Evolutionary conservation across 352 stramenopile species (phyloP).

Genomic region (Phytophthora litchii): DNA sequence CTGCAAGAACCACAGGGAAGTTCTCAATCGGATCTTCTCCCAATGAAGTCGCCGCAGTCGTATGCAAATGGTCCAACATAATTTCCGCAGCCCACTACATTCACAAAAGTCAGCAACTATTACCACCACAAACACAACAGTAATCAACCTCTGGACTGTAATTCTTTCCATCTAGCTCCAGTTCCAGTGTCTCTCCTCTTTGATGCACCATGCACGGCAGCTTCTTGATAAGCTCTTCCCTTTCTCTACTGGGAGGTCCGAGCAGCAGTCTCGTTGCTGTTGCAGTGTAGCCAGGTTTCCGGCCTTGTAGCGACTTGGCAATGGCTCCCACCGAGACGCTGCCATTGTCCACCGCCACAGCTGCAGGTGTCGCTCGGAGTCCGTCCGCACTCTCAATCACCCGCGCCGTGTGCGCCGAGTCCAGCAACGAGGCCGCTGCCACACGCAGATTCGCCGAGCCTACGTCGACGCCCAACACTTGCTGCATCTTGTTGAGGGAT

Average conservation of each 20-base stretch:
- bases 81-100: conserved; percentile 64
- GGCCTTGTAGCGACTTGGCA: conserved; percentile 49
- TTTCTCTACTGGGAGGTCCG: conserved; percentile 21
- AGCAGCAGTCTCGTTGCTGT: conserved; percentile 60
- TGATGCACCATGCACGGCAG: conserved; percentile 49
- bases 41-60: conserved; percentile 47
- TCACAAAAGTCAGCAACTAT: conserved; percentile 1
- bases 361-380: conserved; percentile 53
- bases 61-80: conserved; percentile 61
- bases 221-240: conserved; percentile 40
- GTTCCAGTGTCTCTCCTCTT: conserved; percentile 27
- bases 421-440: conserved; percentile 40
- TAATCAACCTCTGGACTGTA: conserved; percentile 62
- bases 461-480: conserved; percentile 64
- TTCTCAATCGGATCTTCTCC: conserved; percentile 45
- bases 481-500: conserved; percentile 31
- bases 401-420: conserved; percentile 23
- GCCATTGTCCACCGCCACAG: conserved; percentile 67
- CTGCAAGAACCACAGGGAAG: conserved; percentile 56
- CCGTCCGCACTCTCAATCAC: conserved; percentile 69
- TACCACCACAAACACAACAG: neutral
- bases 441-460: conserved; percentile 62
- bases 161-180: conserved; percentile 56
- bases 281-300: conserved; percentile 65
- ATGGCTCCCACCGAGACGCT: conserved; percentile 56